These are phyloP conservation scores for Celoporthe dispersa DNA, from an alignment of 2,329 filamentous ascomycete genomes.

Conservation along the genomic window DNA sequence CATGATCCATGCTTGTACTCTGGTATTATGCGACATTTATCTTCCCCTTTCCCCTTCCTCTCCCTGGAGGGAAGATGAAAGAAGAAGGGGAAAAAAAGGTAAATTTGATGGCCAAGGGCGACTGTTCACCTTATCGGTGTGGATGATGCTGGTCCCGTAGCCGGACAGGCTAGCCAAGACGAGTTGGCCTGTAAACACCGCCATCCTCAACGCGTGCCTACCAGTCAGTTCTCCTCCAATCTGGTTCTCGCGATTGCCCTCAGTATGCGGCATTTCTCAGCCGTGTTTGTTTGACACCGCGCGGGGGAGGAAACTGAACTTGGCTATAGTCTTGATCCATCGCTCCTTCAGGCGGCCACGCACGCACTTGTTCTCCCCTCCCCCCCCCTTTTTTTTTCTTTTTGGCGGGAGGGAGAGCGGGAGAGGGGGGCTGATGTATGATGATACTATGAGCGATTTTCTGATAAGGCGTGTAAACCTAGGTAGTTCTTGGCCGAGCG, in stretches of 20 bases:
- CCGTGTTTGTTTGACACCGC: not conserved
- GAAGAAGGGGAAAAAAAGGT: not conserved
- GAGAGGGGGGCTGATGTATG: no score
- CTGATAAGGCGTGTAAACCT: not conserved
- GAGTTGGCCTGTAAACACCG: not conserved
- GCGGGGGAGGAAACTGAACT: not conserved
- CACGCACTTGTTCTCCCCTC: not conserved
- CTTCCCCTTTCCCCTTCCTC: not conserved
- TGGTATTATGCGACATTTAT: conserved; percentile 5
- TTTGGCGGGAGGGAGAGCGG: no score
- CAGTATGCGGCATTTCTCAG: conserved; percentile 5
- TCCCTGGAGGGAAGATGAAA: not conserved
- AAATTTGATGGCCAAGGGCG: conserved; percentile 3
- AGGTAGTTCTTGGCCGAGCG: not conserved
- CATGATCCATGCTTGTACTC: not conserved
- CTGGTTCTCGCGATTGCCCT: not conserved
- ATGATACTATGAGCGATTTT: conserved; percentile 11
- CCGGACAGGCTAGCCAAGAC: conserved; percentile 1
- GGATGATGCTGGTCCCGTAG: not conserved
- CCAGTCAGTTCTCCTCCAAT: not conserved
- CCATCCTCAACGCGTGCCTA: not conserved
- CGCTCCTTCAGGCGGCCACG: not conserved
- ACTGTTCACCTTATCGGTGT: not conserved
- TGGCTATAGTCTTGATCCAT: not conserved
- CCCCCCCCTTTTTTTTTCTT: no score